Evolutionary conservation across 805 yeast species (phyloP), one percentile per base, ranked within the genome.

Genomic region (Pichia paraexigua): DNA sequence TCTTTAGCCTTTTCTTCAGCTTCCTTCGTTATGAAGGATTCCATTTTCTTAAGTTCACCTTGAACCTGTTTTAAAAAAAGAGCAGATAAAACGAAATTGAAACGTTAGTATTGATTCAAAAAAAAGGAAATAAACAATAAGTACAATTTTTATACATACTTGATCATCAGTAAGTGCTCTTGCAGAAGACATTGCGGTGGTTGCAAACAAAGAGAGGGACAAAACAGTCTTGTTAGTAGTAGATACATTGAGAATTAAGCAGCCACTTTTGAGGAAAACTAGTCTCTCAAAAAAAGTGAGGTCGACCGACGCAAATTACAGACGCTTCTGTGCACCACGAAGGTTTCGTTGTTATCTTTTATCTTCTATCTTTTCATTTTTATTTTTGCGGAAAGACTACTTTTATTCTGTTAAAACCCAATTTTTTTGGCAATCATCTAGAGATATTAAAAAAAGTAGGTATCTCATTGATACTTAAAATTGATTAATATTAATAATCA

Each of bases 1-100:
- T 94, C 99, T 69, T 87, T 88, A 60, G 98, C 97, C 75, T 94
- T 94, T 71, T 94, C 99, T 64, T 91, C 95, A 41, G 99, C 99
- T 75, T 94, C 99, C 80, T 92, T 94, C 74, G 86, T 88, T 79
- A 94, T 94, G 83, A 94, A 94, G 67, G 95, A 91, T 69, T 92
- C 96, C 97, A 94, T 94, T 77, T 94, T 94, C 69, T 84, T 83
- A 71, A 94, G 87, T 76, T 94, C 99, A 62, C 89, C 89, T 65
- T 86, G 90, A 60, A 92, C 98, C 90, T 91, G 65, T 49, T 46
- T 20, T 15, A 32, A 44, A 20, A 20, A 21, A 40, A 18, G 17
- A 4, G 25, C 25, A 20, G 41, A 20, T 20, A 40, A 40, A 12
- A 15, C 11, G 39, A 5, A 11, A 35, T n/a, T 7, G 11, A 15